phyloP scores from a whole-genome alignment of 2,329 filamentous ascomycete species.

The Ceratocystis eucalypticola region DNA sequence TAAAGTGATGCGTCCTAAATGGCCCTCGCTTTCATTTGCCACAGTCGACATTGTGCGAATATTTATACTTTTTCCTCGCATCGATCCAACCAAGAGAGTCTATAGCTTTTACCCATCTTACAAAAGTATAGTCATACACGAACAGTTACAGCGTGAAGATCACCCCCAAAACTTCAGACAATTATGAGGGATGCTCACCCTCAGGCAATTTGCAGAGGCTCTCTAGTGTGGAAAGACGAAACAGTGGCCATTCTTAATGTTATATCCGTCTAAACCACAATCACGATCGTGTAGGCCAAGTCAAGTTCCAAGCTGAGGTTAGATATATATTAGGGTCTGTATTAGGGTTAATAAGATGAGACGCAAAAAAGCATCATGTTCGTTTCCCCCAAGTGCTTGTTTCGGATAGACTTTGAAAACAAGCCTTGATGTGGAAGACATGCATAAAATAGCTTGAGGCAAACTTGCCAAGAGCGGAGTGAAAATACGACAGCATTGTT shows the following conservation, averaged over 20 bases:
- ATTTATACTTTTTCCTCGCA: slow-evolving; percentile 1
- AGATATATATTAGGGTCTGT: no score
- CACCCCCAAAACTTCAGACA: neutral
- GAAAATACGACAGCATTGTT: no score
- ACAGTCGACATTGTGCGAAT: neutral
- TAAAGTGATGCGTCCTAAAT: neutral
- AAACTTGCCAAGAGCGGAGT: no score
- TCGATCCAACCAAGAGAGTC: no score
- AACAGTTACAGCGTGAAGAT: slow-evolving; percentile 1
- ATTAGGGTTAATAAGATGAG: no score
- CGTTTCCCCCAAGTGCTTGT: no score
- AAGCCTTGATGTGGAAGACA: no score
- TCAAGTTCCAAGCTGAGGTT: neutral
- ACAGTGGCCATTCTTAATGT: neutral
- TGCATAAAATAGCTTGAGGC: no score
- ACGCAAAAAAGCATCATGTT: no score
- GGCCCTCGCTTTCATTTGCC: neutral
- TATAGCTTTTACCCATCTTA: no score
- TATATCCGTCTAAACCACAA: neutral
- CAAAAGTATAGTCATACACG: neutral
- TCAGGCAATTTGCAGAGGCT: neutral
- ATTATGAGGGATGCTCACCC: neutral
- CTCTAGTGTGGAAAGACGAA: neutral
- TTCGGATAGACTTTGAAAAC: no score
- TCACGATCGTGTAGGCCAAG: neutral